Evolutionary conservation across 2,329 filamentous ascomycete genomes (phyloP), one percentile per base, ranked within the genome.

Genomic region (Aspergillus melleus): DNA sequence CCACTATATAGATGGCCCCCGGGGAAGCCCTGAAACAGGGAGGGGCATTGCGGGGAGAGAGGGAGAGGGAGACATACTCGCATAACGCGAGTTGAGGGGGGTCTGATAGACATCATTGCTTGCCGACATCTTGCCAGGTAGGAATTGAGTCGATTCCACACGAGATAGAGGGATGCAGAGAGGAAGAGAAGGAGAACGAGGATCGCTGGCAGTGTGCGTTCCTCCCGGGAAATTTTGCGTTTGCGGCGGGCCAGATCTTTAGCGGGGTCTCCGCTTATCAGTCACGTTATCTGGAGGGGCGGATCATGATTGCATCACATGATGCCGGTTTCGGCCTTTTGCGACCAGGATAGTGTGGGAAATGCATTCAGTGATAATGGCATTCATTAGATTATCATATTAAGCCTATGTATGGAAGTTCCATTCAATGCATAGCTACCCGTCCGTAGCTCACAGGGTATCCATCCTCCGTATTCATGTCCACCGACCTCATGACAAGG

Each of bases 41-140:
- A 49, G 42, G 49, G 24, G 56, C 36, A 55, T 58, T 51, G 62
- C 59, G 57, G 52, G 20, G 54, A 6, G 57, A 52, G 26, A 55
- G 9, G 55, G 52, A 19, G 54, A 6, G 57, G 52, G 26, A 55
- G 9, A 73, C 64, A 76, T 73, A 77, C 84, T 90, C 77, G 87
- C 88, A 81, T 95, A 95, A 68, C 91, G 86, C 67, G 83, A 83
- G 66, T 85, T 87, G 67, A 92, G 80, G 36, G 89, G 85, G 49
- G 89, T 91, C 78, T 89, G 83, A 74, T 89, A 87, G 57, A 78
- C 78, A 71, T 87, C 84, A 73, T 80, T 80, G 66, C 66, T 75
- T 55, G 73, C 62, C 61, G 75, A 71, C 75, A 77, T 77, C 55
- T 52, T 72, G 68, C 54, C 66, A 57, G 57, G 46, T 54, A 49